These are phyloP conservation scores for Lentinula sp. DNA, from an alignment of 768 basidiomycete species.

Conservation along the genomic window DNA sequence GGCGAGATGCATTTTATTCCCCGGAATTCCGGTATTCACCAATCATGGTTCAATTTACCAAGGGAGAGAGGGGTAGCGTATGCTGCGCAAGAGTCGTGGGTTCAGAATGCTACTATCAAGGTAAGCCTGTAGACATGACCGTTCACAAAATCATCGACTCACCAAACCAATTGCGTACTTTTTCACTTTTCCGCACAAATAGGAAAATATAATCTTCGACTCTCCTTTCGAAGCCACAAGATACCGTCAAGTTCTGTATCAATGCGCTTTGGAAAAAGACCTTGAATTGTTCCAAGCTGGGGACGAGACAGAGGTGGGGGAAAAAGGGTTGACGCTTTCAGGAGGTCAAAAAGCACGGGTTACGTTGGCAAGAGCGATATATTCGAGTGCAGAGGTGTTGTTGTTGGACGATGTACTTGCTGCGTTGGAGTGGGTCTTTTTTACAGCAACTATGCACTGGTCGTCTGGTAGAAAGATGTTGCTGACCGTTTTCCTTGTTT, in stretches of 20 bases:
- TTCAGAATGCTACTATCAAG: conserved; percentile 72
- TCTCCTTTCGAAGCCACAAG: conserved; percentile 66
- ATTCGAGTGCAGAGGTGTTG: conserved; percentile 49
- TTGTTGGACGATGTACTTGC: conserved; percentile 9
- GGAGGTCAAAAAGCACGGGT: conserved; percentile 39
- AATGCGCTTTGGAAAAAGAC: conserved; percentile 71
- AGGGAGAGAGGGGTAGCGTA: conserved; percentile 66
- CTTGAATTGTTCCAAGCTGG: conserved; percentile 66
- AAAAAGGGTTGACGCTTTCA: conserved; percentile 49
- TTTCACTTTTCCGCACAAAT: neutral
- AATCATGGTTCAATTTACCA: conserved; percentile 68
- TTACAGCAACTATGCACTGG: conserved; percentile 24
- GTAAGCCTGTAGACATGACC: conserved; percentile 19
- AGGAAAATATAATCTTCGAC: conserved; percentile 83
- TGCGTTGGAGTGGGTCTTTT: conserved; percentile 29
- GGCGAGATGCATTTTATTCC: conserved; percentile 66
- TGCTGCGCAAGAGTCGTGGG: conserved; percentile 83
- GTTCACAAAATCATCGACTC: neutral
- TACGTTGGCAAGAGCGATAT: conserved; percentile 39
- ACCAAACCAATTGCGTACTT: neutral
- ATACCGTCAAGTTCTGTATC: conserved; percentile 71
- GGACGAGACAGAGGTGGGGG: conserved; percentile 66
- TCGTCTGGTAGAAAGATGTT: too few relatives aligned
- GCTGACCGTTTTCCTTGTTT: conserved; percentile 15
- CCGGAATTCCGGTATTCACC: conserved; percentile 26